Percentiles rank a stretch among this genome's conserved stretches.
phyloP scores from a whole-genome alignment of 371 early-diverging fungal species.

The Lichtheimia ramosa region DNA sequence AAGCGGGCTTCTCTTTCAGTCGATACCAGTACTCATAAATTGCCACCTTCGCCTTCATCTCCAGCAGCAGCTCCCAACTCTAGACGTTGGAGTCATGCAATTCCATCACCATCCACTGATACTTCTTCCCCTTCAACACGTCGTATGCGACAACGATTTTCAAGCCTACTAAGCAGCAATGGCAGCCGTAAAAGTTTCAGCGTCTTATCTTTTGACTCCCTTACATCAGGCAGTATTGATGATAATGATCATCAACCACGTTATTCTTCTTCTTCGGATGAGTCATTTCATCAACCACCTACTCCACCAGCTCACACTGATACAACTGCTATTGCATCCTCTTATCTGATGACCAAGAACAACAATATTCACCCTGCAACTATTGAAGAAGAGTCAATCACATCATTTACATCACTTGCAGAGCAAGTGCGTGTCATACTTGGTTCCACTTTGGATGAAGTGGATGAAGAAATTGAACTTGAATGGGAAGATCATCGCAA shows the following conservation, averaged over 20 bases:
- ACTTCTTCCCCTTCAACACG: too few species aligned
- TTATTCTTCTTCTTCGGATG: conserved; percentile 4
- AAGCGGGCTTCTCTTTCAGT: too few species aligned
- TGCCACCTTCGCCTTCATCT: too few species aligned
- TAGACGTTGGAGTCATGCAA: too few species aligned
- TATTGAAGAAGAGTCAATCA: too few species aligned
- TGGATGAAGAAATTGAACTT: conserved; percentile 23
- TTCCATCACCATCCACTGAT: too few species aligned
- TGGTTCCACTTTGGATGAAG: conserved; percentile 19
- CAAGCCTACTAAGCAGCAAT: background rate
- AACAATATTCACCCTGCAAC: background rate
- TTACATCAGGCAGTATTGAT: background rate
- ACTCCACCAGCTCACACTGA: conserved; percentile 5
- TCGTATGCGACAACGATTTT: conserved; percentile 8
- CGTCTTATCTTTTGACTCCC: background rate
- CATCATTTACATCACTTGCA: background rate
- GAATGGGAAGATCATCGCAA: conserved; percentile 27
- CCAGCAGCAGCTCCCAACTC: too few species aligned
- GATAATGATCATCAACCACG: conserved; percentile 3
- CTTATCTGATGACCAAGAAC: background rate
- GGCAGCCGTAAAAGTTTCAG: background rate
- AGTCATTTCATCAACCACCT: conserved; percentile 7
- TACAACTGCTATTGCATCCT: background rate
- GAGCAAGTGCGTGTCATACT: conserved; percentile 17
- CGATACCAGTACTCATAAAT: too few species aligned